Conservation (phyloP, 805 yeast species). For the Ogataea nonfermentans region DNA sequence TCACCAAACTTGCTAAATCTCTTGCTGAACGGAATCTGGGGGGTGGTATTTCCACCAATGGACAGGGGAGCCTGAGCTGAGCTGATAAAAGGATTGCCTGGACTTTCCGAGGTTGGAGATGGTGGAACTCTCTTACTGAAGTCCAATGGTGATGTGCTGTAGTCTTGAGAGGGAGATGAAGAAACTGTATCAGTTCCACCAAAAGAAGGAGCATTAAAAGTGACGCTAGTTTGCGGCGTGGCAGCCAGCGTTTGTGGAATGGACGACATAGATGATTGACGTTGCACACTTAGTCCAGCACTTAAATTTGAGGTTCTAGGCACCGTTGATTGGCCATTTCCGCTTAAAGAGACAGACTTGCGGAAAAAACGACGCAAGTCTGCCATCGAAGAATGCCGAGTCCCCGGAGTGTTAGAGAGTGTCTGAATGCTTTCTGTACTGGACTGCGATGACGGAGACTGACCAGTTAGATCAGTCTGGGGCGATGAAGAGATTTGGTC, state of each 20-base stretch:
- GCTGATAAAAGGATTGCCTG: slow-evolving; percentile 9
- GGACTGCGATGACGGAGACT: slow-evolving; percentile 34
- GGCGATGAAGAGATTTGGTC: slow-evolving; percentile 33
- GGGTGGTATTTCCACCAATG: slow-evolving; percentile 39
- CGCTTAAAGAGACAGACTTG: slow-evolving; percentile 33
- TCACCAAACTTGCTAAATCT: slow-evolving; percentile 82
- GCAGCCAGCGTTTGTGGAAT: slow-evolving; percentile 14
- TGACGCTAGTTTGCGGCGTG: slow-evolving; percentile 15
- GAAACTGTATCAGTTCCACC: slow-evolving; percentile 6
- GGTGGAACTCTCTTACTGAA: slow-evolving; percentile 14
- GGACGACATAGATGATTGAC: slow-evolving; percentile 22
- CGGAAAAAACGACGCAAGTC: slow-evolving; percentile 73
- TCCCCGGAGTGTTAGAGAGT: slow-evolving; percentile 33
- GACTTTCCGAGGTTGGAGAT: slow-evolving; percentile 13
- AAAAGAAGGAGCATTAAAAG: slow-evolving; percentile 18
- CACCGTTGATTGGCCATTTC: slow-evolving; percentile 19
- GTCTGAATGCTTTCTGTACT: slow-evolving; percentile 25
- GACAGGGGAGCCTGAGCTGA: slow-evolving; percentile 24
- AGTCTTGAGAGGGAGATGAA: slow-evolving; percentile 12
- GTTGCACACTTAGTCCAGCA: slow-evolving; percentile 36
- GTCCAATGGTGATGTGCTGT: slow-evolving; percentile 24
- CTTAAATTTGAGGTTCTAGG: slow-evolving; percentile 35
- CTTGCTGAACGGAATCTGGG: slow-evolving; percentile 63
- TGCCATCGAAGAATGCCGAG: slow-evolving; percentile 77
- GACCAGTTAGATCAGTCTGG: slow-evolving; percentile 33